These are phyloP conservation scores for Backusella tarrabulga DNA, from an alignment of 192 early-diverging fungal species.

Conservation along the genomic window DNA sequence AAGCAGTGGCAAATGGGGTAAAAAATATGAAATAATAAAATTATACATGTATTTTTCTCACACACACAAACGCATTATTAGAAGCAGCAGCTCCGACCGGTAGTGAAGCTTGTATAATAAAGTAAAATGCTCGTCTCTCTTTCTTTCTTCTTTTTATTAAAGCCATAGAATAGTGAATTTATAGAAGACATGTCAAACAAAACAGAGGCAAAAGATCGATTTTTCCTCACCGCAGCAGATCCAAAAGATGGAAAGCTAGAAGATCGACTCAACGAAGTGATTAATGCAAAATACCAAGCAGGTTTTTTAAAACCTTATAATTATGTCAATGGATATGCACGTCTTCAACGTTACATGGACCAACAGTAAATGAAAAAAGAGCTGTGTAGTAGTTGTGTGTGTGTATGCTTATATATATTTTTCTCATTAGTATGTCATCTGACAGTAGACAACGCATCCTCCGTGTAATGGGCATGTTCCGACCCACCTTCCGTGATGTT, in stretches of 20 bases:
- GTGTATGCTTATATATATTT: too few relatives aligned
- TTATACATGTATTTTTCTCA: not conserved
- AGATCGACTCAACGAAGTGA: constrained; percentile 88
- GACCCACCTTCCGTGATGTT: constrained; percentile 85
- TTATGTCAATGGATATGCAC: constrained; percentile 88
- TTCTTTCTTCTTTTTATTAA: not conserved
- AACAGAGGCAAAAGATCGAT: constrained; percentile 57
- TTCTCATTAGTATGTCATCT: constrained; percentile 59
- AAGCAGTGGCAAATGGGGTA: not conserved
- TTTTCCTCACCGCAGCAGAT: constrained; percentile 91
- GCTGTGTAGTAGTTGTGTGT: not conserved
- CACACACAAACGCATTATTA: not conserved
- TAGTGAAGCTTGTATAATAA: not conserved
- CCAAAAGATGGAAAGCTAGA: constrained; percentile 87
- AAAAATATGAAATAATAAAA: not conserved
- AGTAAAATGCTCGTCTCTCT: not conserved
- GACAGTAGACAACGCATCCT: constrained; percentile 75
- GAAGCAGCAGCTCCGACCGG: not conserved
- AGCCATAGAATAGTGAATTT: not conserved
- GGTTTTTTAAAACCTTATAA: constrained; percentile 96
- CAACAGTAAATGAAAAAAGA: constrained; percentile 46
- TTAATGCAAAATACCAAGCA: constrained; percentile 95
- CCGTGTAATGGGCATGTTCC: constrained; percentile 84
- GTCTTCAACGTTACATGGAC: constrained; percentile 91
- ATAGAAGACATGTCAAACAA: constrained; percentile 10